phyloP scores from a whole-genome alignment of 352 stramenopile species.

The Phytophthora ohioensis region DNA sequence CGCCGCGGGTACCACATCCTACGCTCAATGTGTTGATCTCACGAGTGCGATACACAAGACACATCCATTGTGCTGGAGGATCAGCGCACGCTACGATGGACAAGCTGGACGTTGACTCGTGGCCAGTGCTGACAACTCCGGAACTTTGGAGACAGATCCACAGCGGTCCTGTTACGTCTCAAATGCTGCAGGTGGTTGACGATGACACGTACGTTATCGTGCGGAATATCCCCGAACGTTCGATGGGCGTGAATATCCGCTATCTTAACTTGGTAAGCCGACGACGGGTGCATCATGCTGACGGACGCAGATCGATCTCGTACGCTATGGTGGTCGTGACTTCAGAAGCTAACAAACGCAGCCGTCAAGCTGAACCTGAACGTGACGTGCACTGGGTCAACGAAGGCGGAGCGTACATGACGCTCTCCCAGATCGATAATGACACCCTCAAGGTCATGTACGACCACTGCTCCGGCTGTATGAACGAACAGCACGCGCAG shows the following conservation, averaged over 20 bases:
- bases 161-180: conserved; percentile 25
- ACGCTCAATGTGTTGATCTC: conserved; percentile 28
- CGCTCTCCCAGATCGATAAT: conserved; percentile 40
- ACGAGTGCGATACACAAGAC: conserved; percentile 45
- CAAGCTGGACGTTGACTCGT: conserved; percentile 44
- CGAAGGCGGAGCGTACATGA: conserved; percentile 52
- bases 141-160: conserved; percentile 48
- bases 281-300: conserved; percentile 11
- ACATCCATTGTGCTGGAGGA: conserved; percentile 41
- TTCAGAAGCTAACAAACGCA: conserved; percentile 43
- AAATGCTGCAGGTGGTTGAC: conserved; percentile 44
- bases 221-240: conserved; percentile 32
- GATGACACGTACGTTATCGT: conserved; percentile 42
- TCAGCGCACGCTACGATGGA: conserved; percentile 34
- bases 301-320: conserved; percentile 31
- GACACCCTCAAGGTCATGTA: conserved; percentile 48
- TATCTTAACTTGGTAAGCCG: conserved; percentile 52
- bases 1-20: conserved; percentile 23
- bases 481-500: conserved; percentile 57
- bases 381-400: conserved; percentile 43
- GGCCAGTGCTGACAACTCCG: conserved; percentile 36
- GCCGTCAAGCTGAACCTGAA: conserved; percentile 40
- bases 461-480: conserved; percentile 47
- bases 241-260: conserved; percentile 26
- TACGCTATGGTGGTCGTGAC: conserved; percentile 46